A percentile compares a stretch with the other conserved stretches of the same genome.
Evolutionary conservation across 2,329 filamentous ascomycete genomes (phyloP).

Genomic region (Verticillium nubilum): DNA sequence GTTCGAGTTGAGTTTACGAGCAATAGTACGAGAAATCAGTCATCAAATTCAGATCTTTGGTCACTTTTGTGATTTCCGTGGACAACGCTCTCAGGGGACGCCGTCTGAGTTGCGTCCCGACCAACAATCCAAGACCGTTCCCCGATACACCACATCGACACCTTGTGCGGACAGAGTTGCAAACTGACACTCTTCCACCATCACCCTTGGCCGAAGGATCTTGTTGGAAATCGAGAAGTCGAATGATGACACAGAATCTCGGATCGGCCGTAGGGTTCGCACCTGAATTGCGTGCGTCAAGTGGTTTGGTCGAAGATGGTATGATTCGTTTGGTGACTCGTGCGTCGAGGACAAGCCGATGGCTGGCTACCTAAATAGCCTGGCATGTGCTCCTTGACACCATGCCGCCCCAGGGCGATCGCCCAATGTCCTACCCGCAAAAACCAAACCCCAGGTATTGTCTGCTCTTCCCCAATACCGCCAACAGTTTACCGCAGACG

Average conservation of each 20-base stretch:
- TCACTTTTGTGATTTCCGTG: neutral
- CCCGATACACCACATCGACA: neutral
- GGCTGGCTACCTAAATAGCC: neutral
- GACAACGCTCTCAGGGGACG: neutral
- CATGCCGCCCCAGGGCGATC: neutral
- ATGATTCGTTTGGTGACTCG: neutral
- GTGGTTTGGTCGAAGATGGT: neutral
- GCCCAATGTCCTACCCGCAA: neutral
- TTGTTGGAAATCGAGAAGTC: neutral
- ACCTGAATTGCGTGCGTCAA: neutral
- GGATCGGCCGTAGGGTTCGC: neutral
- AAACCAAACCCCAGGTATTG: neutral
- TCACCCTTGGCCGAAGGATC: neutral
- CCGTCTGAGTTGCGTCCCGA: neutral
- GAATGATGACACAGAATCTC: neutral
- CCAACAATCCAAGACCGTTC: neutral
- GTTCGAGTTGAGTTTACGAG: too few species aligned
- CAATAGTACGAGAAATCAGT: neutral
- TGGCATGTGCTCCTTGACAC: neutral
- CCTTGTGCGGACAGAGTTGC: neutral
- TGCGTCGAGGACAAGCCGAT: neutral
- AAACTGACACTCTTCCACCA: neutral
- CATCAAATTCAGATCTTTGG: too few species aligned
- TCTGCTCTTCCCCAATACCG: neutral
- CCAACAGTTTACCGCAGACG: constrained; percentile 74